phyloP scores from a whole-genome alignment of 202 grass and related monocot species.

The Carex sylvatica region DNA sequence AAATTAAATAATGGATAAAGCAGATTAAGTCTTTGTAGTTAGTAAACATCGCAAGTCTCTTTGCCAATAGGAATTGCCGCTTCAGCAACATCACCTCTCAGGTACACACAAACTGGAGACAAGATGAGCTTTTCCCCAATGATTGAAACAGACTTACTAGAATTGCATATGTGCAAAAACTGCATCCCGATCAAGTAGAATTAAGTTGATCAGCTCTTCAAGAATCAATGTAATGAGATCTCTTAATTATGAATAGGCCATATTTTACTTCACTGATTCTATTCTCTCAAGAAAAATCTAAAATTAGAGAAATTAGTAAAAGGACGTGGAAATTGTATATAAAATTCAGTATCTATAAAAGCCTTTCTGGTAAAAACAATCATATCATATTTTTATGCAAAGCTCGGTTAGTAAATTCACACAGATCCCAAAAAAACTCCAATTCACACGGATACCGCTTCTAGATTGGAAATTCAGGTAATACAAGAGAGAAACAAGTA shows the following conservation, averaged over 20 bases:
- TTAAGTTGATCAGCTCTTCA: not conserved
- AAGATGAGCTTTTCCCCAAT: not conserved
- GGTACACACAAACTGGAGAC: not conserved
- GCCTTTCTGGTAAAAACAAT: not conserved
- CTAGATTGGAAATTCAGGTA: not conserved
- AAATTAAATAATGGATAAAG: not conserved
- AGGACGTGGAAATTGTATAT: not conserved
- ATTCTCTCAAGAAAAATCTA: constrained; percentile 8
- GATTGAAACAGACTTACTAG: not conserved
- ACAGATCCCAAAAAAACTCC: not conserved
- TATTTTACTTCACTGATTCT: not conserved
- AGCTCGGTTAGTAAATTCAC: not conserved
- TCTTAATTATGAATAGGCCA: not conserved
- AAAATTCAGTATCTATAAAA: constrained; percentile 6
- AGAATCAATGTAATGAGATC: not conserved
- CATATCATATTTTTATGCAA: not conserved
- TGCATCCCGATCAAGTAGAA: not conserved
- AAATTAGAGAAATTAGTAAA: not conserved
- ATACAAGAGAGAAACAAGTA: constrained; percentile 4
- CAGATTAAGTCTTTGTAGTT: not conserved
- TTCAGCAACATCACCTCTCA: not conserved
- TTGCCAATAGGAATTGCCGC: not conserved
- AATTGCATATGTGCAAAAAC: not conserved
- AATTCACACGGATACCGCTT: not conserved
- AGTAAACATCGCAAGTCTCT: not conserved